Percentiles rank a stretch among this genome's conserved stretches.
Conservation (phyloP, 345 rosid species). For the Capsella bursapastoris region DNA sequence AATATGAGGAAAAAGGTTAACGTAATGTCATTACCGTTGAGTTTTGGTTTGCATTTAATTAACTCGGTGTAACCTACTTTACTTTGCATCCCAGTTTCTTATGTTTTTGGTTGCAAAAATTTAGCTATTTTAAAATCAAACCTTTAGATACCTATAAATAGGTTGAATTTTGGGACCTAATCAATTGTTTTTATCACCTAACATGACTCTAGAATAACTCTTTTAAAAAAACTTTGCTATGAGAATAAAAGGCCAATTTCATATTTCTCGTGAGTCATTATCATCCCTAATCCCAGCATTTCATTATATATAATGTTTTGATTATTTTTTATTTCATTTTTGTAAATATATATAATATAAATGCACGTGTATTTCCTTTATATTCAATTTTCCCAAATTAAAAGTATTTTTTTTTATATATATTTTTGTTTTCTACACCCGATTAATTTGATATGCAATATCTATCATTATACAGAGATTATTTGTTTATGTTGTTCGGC, state of each 20-base stretch:
- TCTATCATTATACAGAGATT: not conserved
- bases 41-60: conserved; percentile 33
- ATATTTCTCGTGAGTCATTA: conserved; percentile 26
- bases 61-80: conserved; percentile 38
- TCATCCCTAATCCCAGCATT: not conserved
- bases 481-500: not conserved
- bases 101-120: conserved; percentile 17
- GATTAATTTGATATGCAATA: conserved; percentile 2
- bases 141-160: conserved; percentile 34
- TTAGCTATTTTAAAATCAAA: not conserved
- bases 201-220: conserved; percentile 39
- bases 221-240: conserved; percentile 26
- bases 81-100: conserved; percentile 35
- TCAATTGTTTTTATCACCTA: conserved; percentile 34
- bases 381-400: not conserved
- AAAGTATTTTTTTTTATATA: not conserved
- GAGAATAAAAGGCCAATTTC: conserved; percentile 38
- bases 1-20: conserved; percentile 31
- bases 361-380: not conserved
- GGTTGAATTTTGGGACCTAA: conserved; percentile 19
- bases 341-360: not conserved
- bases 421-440: not conserved
- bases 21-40: conserved; percentile 29
- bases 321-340: not conserved
- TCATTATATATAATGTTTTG: not conserved